phyloP scores from a whole-genome alignment of 352 stramenopile genomes.

The Phytophthora multivora region DNA sequence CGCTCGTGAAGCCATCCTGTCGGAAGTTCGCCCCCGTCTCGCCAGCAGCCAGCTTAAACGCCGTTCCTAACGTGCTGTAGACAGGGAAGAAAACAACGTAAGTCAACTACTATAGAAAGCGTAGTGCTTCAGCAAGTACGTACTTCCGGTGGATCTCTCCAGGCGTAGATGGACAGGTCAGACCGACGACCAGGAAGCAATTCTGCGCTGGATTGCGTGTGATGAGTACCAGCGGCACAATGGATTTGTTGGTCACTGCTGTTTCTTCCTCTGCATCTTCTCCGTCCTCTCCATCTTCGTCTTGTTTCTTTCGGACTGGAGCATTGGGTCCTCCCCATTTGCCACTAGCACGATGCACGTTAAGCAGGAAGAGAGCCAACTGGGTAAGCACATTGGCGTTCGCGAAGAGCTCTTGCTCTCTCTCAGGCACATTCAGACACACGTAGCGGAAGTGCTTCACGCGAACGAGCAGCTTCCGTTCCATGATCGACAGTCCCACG shows the following conservation, averaged over 20 bases:
- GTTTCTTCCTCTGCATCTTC: conserved; percentile 48
- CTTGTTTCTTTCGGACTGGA: conserved; percentile 25
- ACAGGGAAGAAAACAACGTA: conserved; percentile 15
- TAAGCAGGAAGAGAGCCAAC: conserved; percentile 94
- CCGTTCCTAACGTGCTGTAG: conserved; percentile 88
- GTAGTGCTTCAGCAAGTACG: conserved; percentile 17
- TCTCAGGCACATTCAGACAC: conserved; percentile 88
- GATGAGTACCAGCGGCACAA: conserved; percentile 81
- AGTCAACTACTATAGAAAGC: background rate
- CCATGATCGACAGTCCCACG: conserved; percentile 94
- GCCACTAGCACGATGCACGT: conserved; percentile 94
- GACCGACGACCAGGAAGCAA: conserved; percentile 95
- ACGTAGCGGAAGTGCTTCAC: conserved; percentile 98
- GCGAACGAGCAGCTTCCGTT: conserved; percentile 93
- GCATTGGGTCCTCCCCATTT: conserved; percentile 85
- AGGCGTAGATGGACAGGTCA: conserved; percentile 90
- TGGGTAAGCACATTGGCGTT: conserved; percentile 94
- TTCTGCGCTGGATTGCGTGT: conserved; percentile 89
- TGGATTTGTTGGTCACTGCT: conserved; percentile 44
- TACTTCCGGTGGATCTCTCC: conserved; percentile 91
- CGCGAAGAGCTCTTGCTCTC: conserved; percentile 90
- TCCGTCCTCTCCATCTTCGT: conserved; percentile 41
- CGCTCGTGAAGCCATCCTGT: conserved; percentile 96
- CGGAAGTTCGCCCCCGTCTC: conserved; percentile 93
- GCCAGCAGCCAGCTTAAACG: conserved; percentile 93